phyloP scores from a whole-genome alignment of 164 flowering plant species.

The Protea cynaroides region DNA sequence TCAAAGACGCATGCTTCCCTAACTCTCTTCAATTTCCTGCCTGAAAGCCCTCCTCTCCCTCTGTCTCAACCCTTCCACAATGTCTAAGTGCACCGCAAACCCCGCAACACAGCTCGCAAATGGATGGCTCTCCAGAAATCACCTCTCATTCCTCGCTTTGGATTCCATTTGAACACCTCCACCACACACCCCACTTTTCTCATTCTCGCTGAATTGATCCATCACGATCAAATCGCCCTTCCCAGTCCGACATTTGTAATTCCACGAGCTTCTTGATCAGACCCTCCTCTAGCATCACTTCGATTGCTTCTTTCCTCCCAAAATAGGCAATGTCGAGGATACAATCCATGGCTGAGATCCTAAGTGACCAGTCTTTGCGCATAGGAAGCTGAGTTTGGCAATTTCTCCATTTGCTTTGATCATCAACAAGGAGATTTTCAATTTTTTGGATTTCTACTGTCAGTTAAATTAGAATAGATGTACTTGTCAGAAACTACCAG shows the following conservation, averaged over 20 bases:
- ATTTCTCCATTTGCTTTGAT: conserved; percentile 53
- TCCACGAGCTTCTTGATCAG: conserved; percentile 59
- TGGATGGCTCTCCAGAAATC: conserved; percentile 45
- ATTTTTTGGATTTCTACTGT: too few relatives aligned
- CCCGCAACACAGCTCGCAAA: conserved; percentile 83
- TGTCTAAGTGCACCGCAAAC: conserved; percentile 80
- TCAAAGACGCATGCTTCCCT: conserved; percentile 52
- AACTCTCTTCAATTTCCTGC: conserved; percentile 53
- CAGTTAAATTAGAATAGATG: too few relatives aligned
- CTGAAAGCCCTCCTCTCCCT: conserved; percentile 78
- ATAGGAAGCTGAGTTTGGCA: conserved; percentile 36
- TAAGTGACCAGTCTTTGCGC: conserved; percentile 26
- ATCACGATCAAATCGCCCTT: conserved; percentile 52
- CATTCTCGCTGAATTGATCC: conserved; percentile 26
- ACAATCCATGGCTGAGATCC: conserved; percentile 47
- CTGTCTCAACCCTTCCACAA: conserved; percentile 86
- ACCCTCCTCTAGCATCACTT: conserved; percentile 65
- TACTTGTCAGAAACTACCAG: too few relatives aligned
- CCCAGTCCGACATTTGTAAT: conserved; percentile 67
- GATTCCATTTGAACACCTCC: conserved; percentile 9
- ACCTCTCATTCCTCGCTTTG: conserved; percentile 19
- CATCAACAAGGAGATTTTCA: conserved; percentile 74
- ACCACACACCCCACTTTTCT: conserved; percentile 1
- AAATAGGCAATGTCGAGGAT: conserved; percentile 78
- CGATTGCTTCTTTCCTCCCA: conserved; percentile 82